Conservation (phyloP, 495 filamentous ascomycete genomes). For the Podospora conica region DNA sequence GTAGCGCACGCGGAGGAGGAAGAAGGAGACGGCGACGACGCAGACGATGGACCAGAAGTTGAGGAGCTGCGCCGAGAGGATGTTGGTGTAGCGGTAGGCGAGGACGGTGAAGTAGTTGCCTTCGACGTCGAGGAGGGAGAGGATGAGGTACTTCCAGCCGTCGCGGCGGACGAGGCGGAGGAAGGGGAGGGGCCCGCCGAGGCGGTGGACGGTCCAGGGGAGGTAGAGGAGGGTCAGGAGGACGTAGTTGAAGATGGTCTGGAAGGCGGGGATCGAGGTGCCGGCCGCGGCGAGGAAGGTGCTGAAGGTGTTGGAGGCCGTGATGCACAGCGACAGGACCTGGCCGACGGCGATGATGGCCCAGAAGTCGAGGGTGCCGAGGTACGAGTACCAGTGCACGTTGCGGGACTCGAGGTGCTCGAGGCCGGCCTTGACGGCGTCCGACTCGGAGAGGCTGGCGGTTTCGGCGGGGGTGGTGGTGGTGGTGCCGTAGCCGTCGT, state of each 20-base stretch:
- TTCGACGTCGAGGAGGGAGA: conserved; percentile 88
- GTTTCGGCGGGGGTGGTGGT: conserved; percentile 7
- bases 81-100: conserved; percentile 87
- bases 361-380: conserved; percentile 83
- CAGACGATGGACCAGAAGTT: conserved; percentile 98
- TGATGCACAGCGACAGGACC: conserved; percentile 80
- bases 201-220: conserved; percentile 71
- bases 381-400: conserved; percentile 67
- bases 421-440: conserved; percentile 32
- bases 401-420: conserved; percentile 40
- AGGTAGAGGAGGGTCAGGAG: conserved; percentile 80
- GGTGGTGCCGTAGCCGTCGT: conserved; percentile 11
- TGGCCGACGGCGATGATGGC: conserved; percentile 77
- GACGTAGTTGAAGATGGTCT: conserved; percentile 90
- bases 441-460: conserved; percentile 20
- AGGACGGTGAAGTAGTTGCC: conserved; percentile 97
- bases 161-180: conserved; percentile 53
- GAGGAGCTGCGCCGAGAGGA: conserved; percentile 87
- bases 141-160: conserved; percentile 92
- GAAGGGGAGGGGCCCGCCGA: conserved; percentile 72
- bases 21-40: conserved; percentile 78
- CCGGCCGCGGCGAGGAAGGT: conserved; percentile 59
- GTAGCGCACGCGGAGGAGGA: conserved; percentile 81
- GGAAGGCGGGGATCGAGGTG: conserved; percentile 92
- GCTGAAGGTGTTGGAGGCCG: conserved; percentile 81